Evolutionary conservation across 1,284 basidiomycete species (phyloP), one percentile per base, ranked within the genome.

Genomic region (Ceratobasidium sp.): DNA sequence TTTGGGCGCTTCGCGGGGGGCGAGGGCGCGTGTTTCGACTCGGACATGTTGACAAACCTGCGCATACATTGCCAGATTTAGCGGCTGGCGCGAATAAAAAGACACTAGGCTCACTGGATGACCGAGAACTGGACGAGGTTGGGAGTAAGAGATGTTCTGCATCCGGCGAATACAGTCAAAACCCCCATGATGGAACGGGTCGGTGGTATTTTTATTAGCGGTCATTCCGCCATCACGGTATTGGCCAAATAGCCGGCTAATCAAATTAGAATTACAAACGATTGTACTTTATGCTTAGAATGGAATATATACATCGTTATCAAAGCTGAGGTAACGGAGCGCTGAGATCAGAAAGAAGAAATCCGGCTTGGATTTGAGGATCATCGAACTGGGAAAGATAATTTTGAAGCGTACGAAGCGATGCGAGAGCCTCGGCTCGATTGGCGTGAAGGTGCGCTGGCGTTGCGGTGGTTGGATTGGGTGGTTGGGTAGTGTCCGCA

Each of bases 301-400:
- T 56, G 22, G 54, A 27, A 56, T 56, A 56, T 56, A 19, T 9
- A 56, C 22, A 56, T 22, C 27, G 14, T 29, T 56, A 56, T n/a
- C n/a, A n/a, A 41, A 29, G 31, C 31, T 59, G 36, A n/a, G n/a
- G 14, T 22, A 14, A 59, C 2, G 56, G 56, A 59, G 56, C n/a
- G 56, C 56, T 36, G 5, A 59, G 27, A 15, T 59, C 56, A 8
- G 56, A 59, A 59, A 59, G 56, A 36, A 59, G 22, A n/a, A 59
- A 59, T 33, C 56, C 27, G 14, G 29, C 27, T 29, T 11, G 8
- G 19, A 59, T 27, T 33, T 31, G 33, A 59, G 31, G 56, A 33
- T 59, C 56, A n/a, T 59, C 36, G 56, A 29, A 7, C 19, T 22
- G 31, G n/a, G 56, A 59, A 36, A 59, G 31, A 6, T 27, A 59